Percentiles rank a stretch among this genome's conserved stretches.
Conservation (phyloP, 257 asterid species). For the Nicotiana tabacum region DNA sequence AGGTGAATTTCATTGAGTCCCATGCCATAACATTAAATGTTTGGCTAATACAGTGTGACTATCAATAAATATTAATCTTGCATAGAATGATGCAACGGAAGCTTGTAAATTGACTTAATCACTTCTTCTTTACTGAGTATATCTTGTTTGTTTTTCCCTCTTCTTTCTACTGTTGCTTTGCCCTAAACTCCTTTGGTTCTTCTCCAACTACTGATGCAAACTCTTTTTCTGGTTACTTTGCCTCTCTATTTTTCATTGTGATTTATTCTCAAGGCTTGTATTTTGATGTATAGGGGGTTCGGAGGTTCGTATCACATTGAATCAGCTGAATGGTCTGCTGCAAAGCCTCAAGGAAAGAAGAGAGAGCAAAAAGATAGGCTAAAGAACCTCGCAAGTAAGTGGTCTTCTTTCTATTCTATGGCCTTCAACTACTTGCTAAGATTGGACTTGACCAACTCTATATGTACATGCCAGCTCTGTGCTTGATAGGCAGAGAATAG, state of each 20-base stretch:
- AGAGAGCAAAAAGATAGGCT: background rate
- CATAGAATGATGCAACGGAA: background rate
- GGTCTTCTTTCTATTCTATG: background rate
- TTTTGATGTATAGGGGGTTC: background rate
- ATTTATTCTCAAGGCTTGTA: background rate
- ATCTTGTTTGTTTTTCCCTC: background rate
- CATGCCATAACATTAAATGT: background rate
- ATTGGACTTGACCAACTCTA: background rate
- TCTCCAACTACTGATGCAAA: conserved; percentile 6
- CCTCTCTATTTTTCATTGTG: background rate
- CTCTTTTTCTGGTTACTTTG: background rate
- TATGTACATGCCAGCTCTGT: background rate
- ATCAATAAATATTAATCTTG: background rate
- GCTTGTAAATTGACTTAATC: background rate
- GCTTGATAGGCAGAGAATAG: background rate
- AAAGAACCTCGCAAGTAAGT: background rate
- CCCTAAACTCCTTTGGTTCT: background rate
- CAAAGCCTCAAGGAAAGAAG: background rate
- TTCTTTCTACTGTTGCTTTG: background rate
- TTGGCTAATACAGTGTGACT: background rate
- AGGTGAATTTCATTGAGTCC: conserved; percentile 1
- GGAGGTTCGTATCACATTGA: background rate
- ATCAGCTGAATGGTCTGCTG: background rate
- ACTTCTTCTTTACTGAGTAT: background rate
- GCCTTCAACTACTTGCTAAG: background rate